Evolutionary conservation across 257 asterid species (phyloP).

Genomic region (Solanum chaucha): DNA sequence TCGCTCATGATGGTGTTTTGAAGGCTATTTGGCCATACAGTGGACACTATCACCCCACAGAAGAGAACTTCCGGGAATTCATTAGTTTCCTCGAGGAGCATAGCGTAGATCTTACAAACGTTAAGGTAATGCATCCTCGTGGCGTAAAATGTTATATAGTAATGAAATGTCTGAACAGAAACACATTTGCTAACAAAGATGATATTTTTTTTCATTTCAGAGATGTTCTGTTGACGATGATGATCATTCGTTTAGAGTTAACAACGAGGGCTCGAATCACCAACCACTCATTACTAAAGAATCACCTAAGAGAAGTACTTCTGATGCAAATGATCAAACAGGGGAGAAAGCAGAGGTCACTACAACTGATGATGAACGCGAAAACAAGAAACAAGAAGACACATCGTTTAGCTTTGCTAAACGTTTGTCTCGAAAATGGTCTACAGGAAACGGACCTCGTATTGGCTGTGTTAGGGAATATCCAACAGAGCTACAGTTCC

Average conservation of each 20-base stretch:
- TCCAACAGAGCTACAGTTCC: constrained; percentile 66
- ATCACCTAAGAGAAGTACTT: constrained; percentile 7
- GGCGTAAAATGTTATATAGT: neutral
- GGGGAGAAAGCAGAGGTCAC: neutral
- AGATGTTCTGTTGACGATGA: constrained; percentile 80
- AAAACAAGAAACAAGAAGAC: constrained; percentile 15
- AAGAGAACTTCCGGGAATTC: constrained; percentile 81
- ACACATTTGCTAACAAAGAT: neutral
- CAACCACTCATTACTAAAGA: constrained; percentile 4
- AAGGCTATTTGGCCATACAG: constrained; percentile 98
- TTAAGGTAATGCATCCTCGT: constrained; percentile 38
- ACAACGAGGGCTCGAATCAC: constrained; percentile 16
- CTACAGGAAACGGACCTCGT: constrained; percentile 81
- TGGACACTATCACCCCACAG: constrained; percentile 92
- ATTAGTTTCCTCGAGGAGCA: constrained; percentile 77
- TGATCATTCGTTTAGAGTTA: constrained; percentile 21
- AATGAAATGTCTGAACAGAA: neutral
- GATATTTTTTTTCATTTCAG: constrained; percentile 25
- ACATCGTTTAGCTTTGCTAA: constrained; percentile 29
- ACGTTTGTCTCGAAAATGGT: constrained; percentile 79
- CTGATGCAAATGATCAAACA: constrained; percentile 2
- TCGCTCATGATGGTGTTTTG: constrained; percentile 62
- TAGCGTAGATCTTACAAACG: constrained; percentile 58
- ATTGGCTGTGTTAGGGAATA: constrained; percentile 89
- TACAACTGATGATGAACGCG: neutral